Base-by-base conservation (phyloP, 1,284 basidiomycete species). In the Volvariella surrecta region DNA sequence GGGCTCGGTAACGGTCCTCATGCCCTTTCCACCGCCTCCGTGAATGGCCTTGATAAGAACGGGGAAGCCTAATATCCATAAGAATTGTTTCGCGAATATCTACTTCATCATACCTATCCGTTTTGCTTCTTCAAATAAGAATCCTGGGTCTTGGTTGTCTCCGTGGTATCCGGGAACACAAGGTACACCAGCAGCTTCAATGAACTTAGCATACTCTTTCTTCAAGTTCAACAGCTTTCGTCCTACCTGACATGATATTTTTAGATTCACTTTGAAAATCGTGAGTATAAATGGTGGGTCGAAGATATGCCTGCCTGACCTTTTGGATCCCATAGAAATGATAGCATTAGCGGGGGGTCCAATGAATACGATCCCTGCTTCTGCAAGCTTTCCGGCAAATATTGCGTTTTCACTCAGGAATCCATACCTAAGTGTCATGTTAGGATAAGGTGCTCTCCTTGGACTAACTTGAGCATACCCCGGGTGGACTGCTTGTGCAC, bases 21-120 rank as follows among this genome's bases (percentile, higher is more conserved):
- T 97, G 49, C 95, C 95, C 58, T 96, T 92, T 13, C 95, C 94
- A 46, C 95, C 94, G 43, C 94, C 95, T 20, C 95, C 95, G 62
- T 96, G 90, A 37, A 94, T 88, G 19, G 94, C 93, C 61, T 96
- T 96, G 68, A 96, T 95, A 48, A 94, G 72, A 18, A 93, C 88
- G 9, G 94, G 95, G 65, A 94, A 97, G 13, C 80, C 81, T 82
- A 39, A 6, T 10, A 11, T 9, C 30, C 11, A 35, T 42, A 42
- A 9, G 30, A 30, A n/a, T 37, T n/a, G 6, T 22, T 15, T 15
- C 19, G 20, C 30, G 37, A 15, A 30, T 13, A 3, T 7, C 24
- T 17, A 19, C 34, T 22, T 17, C 18, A 39, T 42, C 31, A 45
- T 48, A 75, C 82, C 91, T 47, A 94, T 88, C 54, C 84, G 70